phyloP scores from a whole-genome alignment of 768 basidiomycete genomes.

The Zangia roseola region DNA sequence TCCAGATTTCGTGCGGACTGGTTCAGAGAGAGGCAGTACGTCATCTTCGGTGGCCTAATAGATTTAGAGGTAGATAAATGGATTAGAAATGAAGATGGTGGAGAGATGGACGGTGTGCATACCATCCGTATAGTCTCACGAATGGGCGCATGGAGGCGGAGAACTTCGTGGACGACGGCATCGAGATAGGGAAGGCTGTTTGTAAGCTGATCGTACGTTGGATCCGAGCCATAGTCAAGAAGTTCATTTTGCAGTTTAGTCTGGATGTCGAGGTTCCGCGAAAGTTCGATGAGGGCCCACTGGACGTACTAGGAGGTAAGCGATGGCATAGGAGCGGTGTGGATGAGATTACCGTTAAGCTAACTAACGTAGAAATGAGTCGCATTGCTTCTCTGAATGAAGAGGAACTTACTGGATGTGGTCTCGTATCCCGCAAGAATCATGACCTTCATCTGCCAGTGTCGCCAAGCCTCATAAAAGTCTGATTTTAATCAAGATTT shows the following conservation, averaged over 20 bases:
- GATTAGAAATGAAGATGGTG: not conserved
- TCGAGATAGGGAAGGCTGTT: slow-evolving; percentile 54
- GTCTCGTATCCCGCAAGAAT: slow-evolving; percentile 26
- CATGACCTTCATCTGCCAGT: slow-evolving; percentile 23
- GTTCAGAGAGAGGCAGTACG: slow-evolving; percentile 52
- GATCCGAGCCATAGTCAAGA: slow-evolving; percentile 41
- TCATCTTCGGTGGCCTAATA: slow-evolving; percentile 50
- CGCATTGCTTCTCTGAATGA: not conserved
- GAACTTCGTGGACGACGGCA: slow-evolving; percentile 45
- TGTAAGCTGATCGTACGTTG: slow-evolving; percentile 53
- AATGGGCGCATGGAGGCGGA: slow-evolving; percentile 46
- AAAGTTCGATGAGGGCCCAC: slow-evolving; percentile 62
- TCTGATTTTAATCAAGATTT: too few relatives aligned
- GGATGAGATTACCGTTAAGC: slow-evolving; percentile 16
- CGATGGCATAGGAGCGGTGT: not conserved
- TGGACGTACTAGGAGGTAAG: slow-evolving; percentile 12
- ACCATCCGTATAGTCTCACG: slow-evolving; percentile 17
- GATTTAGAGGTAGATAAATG: not conserved
- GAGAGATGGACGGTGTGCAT: not conserved
- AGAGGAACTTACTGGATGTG: slow-evolving; percentile 17
- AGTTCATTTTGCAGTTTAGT: slow-evolving; percentile 51
- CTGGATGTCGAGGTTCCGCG: slow-evolving; percentile 45
- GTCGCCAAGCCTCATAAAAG: not conserved
- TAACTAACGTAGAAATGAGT: slow-evolving; percentile 13
- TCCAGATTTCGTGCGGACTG: slow-evolving; percentile 44